Conservation (phyloP, 2,329 filamentous ascomycete species). For the Sarocladium kiliense region DNA sequence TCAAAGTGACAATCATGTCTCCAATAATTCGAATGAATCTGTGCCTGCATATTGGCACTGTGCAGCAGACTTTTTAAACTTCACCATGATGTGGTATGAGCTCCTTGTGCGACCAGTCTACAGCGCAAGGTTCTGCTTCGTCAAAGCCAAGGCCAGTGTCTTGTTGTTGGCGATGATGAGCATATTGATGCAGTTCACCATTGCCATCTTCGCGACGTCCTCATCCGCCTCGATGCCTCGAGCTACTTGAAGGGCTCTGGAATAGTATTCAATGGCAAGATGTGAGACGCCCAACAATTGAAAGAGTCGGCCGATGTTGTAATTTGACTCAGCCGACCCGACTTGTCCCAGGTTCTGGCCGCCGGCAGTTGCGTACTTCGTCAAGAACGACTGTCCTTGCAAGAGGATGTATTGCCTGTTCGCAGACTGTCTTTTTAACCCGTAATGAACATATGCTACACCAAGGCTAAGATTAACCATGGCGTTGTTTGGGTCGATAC, state of each 20-base stretch:
- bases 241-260: constrained; percentile 19
- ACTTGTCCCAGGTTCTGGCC: neutral
- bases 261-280: constrained; percentile 69
- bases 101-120: neutral
- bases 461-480: constrained; percentile 78
- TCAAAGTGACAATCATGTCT: no score
- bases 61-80: neutral
- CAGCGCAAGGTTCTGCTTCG: constrained; percentile 21
- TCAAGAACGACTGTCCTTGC: constrained; percentile 79
- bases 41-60: no score
- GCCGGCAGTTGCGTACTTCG: constrained; percentile 23
- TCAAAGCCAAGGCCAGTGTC: constrained; percentile 19
- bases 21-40: no score
- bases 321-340: constrained; percentile 27
- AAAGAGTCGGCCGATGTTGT: constrained; percentile 32
- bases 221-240: constrained; percentile 6
- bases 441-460: constrained; percentile 81
- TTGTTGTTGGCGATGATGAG: constrained; percentile 25
- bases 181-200: constrained; percentile 27
- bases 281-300: constrained; percentile 30
- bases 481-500: constrained; percentile 70
- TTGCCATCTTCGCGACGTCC: constrained; percentile 24
- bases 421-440: constrained; percentile 81
- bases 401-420: constrained; percentile 85
- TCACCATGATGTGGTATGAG: neutral